Percentiles rank a stretch among this genome's conserved stretches.
Conservation (phyloP, 371 early-diverging fungal genomes). For the Homolaphlyctis polyrhiza region DNA sequence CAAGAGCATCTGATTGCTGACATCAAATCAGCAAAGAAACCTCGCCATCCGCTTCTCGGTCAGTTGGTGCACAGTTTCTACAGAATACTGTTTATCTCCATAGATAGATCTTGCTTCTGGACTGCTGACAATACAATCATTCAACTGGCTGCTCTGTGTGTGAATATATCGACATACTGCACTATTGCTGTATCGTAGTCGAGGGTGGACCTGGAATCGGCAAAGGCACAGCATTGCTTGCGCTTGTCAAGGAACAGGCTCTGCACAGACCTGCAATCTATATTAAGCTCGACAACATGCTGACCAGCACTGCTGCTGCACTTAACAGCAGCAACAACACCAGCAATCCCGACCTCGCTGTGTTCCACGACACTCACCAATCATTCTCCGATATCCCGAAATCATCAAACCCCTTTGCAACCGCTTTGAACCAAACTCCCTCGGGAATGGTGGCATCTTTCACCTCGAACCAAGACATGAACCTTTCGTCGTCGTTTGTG, state of each 20-base stretch:
- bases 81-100: too few relatives aligned
- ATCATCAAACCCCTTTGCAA: too few relatives aligned
- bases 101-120: background rate
- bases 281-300: conserved; percentile 16
- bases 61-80: too few relatives aligned
- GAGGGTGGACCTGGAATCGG: conserved; percentile 31
- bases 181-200: conserved; percentile 2
- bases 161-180: background rate
- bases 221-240: conserved; percentile 21
- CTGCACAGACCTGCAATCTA: conserved; percentile 23
- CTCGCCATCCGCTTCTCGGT: conserved; percentile 14
- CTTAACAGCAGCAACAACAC: conserved; percentile 10
- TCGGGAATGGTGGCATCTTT: too few relatives aligned
- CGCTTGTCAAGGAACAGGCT: conserved; percentile 15
- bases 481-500: background rate
- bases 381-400: conserved; percentile 4
- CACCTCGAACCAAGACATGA: too few relatives aligned
- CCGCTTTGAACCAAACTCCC: too few relatives aligned
- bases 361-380: background rate
- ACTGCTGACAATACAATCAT: background rate
- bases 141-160: background rate
- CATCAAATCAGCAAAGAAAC: conserved; percentile 13
- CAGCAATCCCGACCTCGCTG: background rate
- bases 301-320: conserved; percentile 23
- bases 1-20: conserved; percentile 21